Conservation (phyloP, 805 yeast genomes). For the Allodekkera sacchari region DNA sequence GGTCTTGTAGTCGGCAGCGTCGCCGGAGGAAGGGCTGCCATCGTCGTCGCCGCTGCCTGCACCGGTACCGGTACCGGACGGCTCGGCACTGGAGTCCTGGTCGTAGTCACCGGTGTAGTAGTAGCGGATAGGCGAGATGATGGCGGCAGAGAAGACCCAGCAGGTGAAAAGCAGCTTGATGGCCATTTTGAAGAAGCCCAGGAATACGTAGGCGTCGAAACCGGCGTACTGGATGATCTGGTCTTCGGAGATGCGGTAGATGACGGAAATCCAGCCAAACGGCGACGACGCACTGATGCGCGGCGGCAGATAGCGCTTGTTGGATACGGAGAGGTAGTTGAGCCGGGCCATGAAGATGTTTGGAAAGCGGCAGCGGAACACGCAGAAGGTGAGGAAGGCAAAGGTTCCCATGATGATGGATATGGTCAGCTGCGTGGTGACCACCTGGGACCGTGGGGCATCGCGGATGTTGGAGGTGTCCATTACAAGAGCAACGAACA, state of each 20-base stretch:
- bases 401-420: conserved; percentile 60
- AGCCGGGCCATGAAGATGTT: conserved; percentile 78
- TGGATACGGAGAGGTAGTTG: conserved; percentile 32
- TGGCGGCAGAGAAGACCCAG: conserved; percentile 58
- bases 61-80: conserved; percentile 20
- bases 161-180: conserved; percentile 59
- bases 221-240: conserved; percentile 88
- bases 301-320: conserved; percentile 46
- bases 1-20: conserved; percentile 34
- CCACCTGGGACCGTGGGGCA: conserved; percentile 40
- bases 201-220: conserved; percentile 84
- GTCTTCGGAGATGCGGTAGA: conserved; percentile 58
- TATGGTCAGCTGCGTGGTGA: conserved; percentile 67
- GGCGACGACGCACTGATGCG: conserved; percentile 44
- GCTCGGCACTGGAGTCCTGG: conserved; percentile 26
- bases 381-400: conserved; percentile 63
- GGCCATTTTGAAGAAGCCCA: conserved; percentile 86
- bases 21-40: neutral
- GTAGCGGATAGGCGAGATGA: conserved; percentile 80
- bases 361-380: conserved; percentile 67
- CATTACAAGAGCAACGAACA: too few relatives aligned
- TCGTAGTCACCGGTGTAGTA: conserved; percentile 77
- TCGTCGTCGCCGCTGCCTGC: conserved; percentile 22
- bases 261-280: conserved; percentile 74
- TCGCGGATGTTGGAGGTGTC: conserved; percentile 23